phyloP scores from a whole-genome alignment of 192 early-diverging fungal genomes.

The Coemansia pectinata region DNA sequence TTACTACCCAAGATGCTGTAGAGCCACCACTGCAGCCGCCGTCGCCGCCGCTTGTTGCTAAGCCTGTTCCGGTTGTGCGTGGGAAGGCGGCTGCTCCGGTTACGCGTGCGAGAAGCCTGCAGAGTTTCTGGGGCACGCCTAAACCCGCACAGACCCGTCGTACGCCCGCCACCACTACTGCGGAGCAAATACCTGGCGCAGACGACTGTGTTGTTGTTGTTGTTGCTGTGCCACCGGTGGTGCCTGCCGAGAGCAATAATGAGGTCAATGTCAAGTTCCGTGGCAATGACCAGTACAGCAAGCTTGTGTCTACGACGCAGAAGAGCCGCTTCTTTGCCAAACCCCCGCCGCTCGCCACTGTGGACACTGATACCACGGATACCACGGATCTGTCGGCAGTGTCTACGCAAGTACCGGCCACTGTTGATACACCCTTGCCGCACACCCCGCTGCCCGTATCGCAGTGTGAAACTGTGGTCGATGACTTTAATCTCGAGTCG shows the following conservation, averaged over 20 bases:
- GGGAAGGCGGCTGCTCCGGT: neutral
- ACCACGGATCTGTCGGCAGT: neutral
- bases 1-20: conserved; percentile 11
- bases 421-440: too few species aligned
- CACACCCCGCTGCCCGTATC: neutral
- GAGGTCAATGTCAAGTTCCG: conserved; percentile 29
- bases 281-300: conserved; percentile 8
- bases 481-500: neutral
- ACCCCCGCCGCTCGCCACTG: neutral
- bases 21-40: neutral
- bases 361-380: neutral
- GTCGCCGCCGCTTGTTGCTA: neutral
- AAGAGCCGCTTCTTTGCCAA: conserved; percentile 39
- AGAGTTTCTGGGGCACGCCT: conserved; percentile 26
- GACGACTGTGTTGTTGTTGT: neutral
- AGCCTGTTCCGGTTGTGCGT: neutral
- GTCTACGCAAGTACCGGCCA: neutral
- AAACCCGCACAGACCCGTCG: neutral
- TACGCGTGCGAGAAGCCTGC: conserved; percentile 10
- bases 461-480: conserved; percentile 7
- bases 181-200: neutral
- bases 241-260: neutral
- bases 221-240: too few species aligned
- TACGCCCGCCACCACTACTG: neutral
- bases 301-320: conserved; percentile 17